Percentiles rank a stretch among this genome's conserved stretches.
These are phyloP conservation scores for Antarctomyces pellizariae DNA, from an alignment of 495 filamentous ascomycete genomes.

Conservation along the genomic window DNA sequence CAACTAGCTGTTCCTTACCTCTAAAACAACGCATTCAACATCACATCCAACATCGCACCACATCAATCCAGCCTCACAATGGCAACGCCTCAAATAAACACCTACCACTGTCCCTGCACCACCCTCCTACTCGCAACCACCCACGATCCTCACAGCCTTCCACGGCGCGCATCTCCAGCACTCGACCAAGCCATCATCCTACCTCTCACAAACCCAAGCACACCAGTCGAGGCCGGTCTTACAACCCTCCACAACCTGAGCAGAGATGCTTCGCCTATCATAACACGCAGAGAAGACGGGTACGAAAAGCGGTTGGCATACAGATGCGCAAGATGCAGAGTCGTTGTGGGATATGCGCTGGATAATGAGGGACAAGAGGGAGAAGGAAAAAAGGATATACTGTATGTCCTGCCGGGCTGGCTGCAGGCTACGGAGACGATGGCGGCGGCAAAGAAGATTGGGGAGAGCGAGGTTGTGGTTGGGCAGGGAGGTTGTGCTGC, in stretches of 20 bases:
- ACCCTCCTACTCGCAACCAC: slow-evolving; percentile 47
- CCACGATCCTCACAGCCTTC: slow-evolving; percentile 26
- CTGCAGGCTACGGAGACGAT: slow-evolving; percentile 26
- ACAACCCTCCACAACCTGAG: slow-evolving; percentile 13
- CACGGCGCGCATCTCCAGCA: slow-evolving; percentile 21
- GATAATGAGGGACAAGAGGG: slow-evolving; percentile 11
- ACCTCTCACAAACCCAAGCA: slow-evolving; percentile 15
- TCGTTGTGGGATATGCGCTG: slow-evolving; percentile 39
- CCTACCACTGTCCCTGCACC: slow-evolving; percentile 58
- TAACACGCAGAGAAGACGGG: slow-evolving; percentile 40
- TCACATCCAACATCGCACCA: too few relatives aligned
- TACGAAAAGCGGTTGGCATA: slow-evolving; percentile 45
- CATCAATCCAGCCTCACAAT: slow-evolving; percentile 2
- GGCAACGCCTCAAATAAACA: slow-evolving; percentile 18
- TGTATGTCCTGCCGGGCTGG: slow-evolving; percentile 37
- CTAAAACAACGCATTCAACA: too few relatives aligned
- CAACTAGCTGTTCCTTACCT: too few relatives aligned
- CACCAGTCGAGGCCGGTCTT: slow-evolving; percentile 11
- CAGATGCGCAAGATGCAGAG: slow-evolving; percentile 37
- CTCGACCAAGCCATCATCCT: slow-evolving; percentile 23
- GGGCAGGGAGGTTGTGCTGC: slow-evolving; percentile 1
- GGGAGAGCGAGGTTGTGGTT: slow-evolving; percentile 5
- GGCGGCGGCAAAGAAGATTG: slow-evolving; percentile 9
- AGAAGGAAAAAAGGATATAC: slow-evolving; percentile 10
- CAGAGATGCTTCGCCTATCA: slow-evolving; percentile 23